Evolutionary conservation across 768 basidiomycete species (phyloP).

Genomic region (Lactarius hatsudake): DNA sequence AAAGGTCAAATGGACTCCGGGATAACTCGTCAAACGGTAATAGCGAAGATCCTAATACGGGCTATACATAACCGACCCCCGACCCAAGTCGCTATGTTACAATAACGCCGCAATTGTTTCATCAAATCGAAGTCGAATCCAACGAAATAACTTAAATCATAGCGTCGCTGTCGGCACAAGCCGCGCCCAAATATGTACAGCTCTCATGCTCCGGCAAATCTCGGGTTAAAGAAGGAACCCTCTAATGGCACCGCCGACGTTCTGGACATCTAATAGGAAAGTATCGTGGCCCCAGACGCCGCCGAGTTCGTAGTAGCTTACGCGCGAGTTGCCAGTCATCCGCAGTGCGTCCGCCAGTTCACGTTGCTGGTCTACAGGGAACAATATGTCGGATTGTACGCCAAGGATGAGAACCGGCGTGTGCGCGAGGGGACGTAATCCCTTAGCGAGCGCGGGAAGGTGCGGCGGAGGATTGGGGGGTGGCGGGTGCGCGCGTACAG

Average conservation of each 20-base stretch:
- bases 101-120: background rate
- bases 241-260: conserved; percentile 87
- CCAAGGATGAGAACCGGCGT: conserved; percentile 88
- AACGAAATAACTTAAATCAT: background rate
- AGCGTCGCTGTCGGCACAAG: background rate
- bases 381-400: conserved; percentile 94
- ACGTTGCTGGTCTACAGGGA: conserved; percentile 95
- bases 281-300: conserved; percentile 99
- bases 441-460: conserved; percentile 71
- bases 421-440: conserved; percentile 67
- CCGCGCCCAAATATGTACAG: no score
- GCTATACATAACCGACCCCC: background rate
- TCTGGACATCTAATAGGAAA: conserved; percentile 87
- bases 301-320: conserved; percentile 95
- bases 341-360: conserved; percentile 91
- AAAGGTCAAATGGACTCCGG: background rate
- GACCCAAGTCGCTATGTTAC: no score
- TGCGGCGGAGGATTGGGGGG: conserved; percentile 72
- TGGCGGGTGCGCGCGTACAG: conserved; percentile 66
- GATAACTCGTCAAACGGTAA: background rate
- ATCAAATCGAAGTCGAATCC: background rate
- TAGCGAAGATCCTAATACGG: background rate
- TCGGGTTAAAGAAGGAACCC: conserved; percentile 67
- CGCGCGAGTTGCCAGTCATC: conserved; percentile 82
- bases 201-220: background rate